Conservation (phyloP, 140 eudicot genomes). For the Anethum foeniculum region DNA sequence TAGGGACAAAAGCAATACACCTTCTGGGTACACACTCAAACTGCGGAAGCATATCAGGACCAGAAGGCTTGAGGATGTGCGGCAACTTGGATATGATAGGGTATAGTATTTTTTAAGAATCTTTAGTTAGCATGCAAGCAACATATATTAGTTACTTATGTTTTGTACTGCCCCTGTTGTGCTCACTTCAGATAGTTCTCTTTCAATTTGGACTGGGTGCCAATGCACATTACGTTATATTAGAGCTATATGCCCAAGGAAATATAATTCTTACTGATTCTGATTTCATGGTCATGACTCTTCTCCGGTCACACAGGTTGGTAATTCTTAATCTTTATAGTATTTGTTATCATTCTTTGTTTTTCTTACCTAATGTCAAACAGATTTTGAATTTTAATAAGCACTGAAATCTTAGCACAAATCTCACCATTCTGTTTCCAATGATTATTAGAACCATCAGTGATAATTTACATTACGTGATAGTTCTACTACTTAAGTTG, state of each 20-base stretch:
- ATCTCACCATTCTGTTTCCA: neutral
- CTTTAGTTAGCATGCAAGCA: neutral
- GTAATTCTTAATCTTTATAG: constrained; percentile 11
- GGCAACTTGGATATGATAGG: constrained; percentile 99
- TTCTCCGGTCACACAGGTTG: constrained; percentile 96
- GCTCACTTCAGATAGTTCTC: constrained; percentile 57
- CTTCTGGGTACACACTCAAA: constrained; percentile 90
- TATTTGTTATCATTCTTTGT: neutral
- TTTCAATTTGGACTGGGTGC: constrained; percentile 92
- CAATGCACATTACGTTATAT: constrained; percentile 76
- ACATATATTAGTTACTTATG: neutral
- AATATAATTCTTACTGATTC: constrained; percentile 77
- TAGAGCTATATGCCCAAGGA: constrained; percentile 97
- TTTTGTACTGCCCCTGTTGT: neutral
- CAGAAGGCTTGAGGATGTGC: constrained; percentile 94
- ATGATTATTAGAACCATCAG: neutral
- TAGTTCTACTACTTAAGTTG: neutral
- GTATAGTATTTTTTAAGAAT: constrained; percentile 24
- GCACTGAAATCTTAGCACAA: neutral
- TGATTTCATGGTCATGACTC: constrained; percentile 89
- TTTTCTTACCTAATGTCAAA: neutral
- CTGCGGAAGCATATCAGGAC: constrained; percentile 93
- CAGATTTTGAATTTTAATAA: neutral
- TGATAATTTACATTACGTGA: neutral
- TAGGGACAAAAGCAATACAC: constrained; percentile 96